These are phyloP conservation scores for Nicotiana paniculata DNA, from an alignment of 257 asterid genomes.

Conservation along the genomic window DNA sequence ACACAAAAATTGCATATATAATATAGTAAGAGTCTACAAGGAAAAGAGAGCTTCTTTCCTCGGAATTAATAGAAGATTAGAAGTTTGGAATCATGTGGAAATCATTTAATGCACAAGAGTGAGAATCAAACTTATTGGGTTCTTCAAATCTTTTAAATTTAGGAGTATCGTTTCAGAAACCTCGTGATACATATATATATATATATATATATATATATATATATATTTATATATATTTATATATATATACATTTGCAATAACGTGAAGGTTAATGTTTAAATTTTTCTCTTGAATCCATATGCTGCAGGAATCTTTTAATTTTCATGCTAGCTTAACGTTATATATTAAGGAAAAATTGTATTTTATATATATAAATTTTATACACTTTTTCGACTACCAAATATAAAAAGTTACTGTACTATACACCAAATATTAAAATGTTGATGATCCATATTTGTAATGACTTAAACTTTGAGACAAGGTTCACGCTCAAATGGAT, in stretches of 20 bases:
- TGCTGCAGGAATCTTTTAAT: conserved; percentile 21
- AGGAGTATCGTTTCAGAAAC: conserved; percentile 46
- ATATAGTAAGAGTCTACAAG: conserved; percentile 25
- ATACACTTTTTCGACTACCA: too few relatives aligned
- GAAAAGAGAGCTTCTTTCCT: conserved; percentile 52
- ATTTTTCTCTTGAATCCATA: background rate
- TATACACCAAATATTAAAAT: background rate
- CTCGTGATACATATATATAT: conserved; percentile 32
- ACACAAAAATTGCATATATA: background rate
- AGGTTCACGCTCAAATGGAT: background rate
- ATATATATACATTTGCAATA: conserved; percentile 21
- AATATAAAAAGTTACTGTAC: too few relatives aligned
- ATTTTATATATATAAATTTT: too few relatives aligned
- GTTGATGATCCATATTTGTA: too few relatives aligned
- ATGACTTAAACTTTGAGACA: too few relatives aligned
- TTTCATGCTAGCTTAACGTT: too few relatives aligned
- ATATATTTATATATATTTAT: too few relatives aligned
- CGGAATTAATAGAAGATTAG: conserved; percentile 51
- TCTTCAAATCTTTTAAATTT: conserved; percentile 20
- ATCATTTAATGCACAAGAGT: conserved; percentile 71
- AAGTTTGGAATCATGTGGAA: conserved; percentile 90
- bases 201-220: too few relatives aligned
- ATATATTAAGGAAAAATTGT: too few relatives aligned
- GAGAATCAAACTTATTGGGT: conserved; percentile 49
- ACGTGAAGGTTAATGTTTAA: background rate